Evolutionary conservation across 2,329 filamentous ascomycete species (phyloP).

Genomic region (Amphichorda felina): DNA sequence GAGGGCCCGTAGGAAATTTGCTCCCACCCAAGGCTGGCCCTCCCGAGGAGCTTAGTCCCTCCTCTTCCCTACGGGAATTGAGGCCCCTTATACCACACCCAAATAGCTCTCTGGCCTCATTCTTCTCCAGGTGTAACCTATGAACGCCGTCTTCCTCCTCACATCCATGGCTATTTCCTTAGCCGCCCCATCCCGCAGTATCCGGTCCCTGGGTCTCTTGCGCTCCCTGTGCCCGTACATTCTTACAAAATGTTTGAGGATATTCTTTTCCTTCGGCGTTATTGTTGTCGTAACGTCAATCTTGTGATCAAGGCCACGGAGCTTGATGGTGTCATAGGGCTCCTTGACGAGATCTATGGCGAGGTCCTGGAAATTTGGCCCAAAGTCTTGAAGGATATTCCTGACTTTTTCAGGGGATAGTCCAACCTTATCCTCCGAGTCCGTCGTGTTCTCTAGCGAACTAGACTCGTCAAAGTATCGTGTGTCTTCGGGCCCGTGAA

Average conservation of each 20-base stretch:
- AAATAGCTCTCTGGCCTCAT: conserved; percentile 20
- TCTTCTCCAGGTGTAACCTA: conserved; percentile 78
- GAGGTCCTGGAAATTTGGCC: conserved; percentile 26
- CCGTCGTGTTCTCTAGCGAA: conserved; percentile 52
- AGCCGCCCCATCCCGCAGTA: conserved; percentile 62
- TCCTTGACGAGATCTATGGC: conserved; percentile 31
- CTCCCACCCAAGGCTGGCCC: no score
- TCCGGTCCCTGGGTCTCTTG: conserved; percentile 72
- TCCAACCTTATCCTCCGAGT: conserved; percentile 24
- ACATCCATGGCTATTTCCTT: conserved; percentile 62
- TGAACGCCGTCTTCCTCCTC: conserved; percentile 71
- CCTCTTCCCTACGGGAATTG: neutral
- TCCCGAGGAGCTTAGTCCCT: no score
- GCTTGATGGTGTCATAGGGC: conserved; percentile 34
- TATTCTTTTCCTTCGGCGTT: conserved; percentile 22
- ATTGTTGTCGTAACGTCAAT: conserved; percentile 27
- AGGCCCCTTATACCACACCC: neutral
- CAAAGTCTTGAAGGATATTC: conserved; percentile 23
- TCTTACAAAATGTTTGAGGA: conserved; percentile 37
- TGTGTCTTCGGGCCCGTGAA: conserved; percentile 59
- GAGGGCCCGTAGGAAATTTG: no score
- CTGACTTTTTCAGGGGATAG: conserved; percentile 17
- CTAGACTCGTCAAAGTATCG: conserved; percentile 86
- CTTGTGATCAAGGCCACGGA: conserved; percentile 36
- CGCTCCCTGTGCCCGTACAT: conserved; percentile 51